Percentiles rank a stretch among this genome's conserved stretches.
Evolutionary conservation across 129 eudicot species (phyloP).

Genomic region (Deinandra increscens): DNA sequence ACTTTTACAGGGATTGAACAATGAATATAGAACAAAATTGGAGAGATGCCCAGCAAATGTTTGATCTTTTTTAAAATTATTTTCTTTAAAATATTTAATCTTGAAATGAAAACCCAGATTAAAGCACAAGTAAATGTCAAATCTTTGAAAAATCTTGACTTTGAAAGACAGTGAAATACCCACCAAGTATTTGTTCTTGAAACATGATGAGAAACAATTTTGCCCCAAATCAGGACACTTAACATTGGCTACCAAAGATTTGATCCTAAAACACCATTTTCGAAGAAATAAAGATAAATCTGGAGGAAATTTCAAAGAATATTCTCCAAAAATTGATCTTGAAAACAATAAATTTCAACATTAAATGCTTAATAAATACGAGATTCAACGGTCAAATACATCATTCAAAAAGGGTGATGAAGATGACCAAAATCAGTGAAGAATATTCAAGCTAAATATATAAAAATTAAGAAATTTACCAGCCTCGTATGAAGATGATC

Average conservation of each 20-base stretch:
- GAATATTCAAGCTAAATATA: conserved; percentile 3
- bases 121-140: conserved; percentile 8
- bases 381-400: conserved; percentile 14
- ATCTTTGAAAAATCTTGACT: conserved; percentile 15
- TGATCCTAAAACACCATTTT: conserved; percentile 8
- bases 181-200: conserved; percentile 5
- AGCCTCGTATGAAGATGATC: conserved; percentile 15
- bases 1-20: background rate
- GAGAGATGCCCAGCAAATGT: background rate
- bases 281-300: background rate
- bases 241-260: conserved; percentile 16
- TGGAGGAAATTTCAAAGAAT: background rate
- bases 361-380: background rate
- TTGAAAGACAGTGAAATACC: conserved; percentile 16
- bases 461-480: conserved; percentile 6
- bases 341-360: conserved; percentile 13
- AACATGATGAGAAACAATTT: background rate
- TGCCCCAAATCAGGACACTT: background rate
- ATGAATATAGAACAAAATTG: background rate
- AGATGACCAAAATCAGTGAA: conserved; percentile 7
- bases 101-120: background rate
- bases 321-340: conserved; percentile 24
- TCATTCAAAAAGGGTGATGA: conserved; percentile 4
- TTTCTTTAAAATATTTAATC: no score
- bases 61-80: no score